phyloP scores from a whole-genome alignment of 108 stramenopile genomes.

The Cyclotella cryptica region DNA sequence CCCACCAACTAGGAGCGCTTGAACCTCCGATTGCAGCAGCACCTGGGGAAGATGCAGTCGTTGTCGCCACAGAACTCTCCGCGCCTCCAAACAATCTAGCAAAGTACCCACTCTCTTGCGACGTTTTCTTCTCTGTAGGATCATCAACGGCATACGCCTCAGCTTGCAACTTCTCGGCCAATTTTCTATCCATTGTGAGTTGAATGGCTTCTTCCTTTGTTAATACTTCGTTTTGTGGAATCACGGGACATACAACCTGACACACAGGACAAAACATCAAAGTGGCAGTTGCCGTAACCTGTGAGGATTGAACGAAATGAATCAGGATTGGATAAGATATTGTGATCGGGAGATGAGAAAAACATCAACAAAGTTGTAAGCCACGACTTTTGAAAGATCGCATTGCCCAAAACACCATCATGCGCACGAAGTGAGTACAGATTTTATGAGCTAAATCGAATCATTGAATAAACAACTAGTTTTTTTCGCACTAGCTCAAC shows the following conservation, averaged over 20 bases:
- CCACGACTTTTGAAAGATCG: too few species aligned
- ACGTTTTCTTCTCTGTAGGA: too few species aligned
- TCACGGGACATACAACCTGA: slow-evolving; percentile 69
- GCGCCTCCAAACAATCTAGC: slow-evolving; percentile 32
- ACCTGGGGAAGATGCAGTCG: slow-evolving; percentile 12
- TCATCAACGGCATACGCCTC: slow-evolving; percentile 66
- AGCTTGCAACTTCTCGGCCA: slow-evolving; percentile 81
- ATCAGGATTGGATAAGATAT: too few species aligned
- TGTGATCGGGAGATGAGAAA: too few species aligned
- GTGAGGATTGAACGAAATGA: not conserved
- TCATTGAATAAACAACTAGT: too few species aligned
- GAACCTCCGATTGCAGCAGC: too few species aligned
- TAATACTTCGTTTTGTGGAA: slow-evolving; percentile 54
- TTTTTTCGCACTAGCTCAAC: too few species aligned
- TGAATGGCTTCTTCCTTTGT: slow-evolving; percentile 73
- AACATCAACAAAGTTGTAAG: too few species aligned
- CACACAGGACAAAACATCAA: slow-evolving; percentile 87
- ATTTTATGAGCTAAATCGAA: not conserved
- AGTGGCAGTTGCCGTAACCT: slow-evolving; percentile 68
- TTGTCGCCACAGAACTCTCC: slow-evolving; percentile 13
- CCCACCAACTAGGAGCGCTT: slow-evolving; percentile 42
- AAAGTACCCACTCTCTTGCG: slow-evolving; percentile 47
- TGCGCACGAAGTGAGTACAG: too few species aligned
- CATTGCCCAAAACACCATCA: too few species aligned
- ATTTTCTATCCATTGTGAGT: slow-evolving; percentile 72